Conservation (phyloP, 2,329 filamentous ascomycete species). For the Clonostachys byssicola region DNA sequence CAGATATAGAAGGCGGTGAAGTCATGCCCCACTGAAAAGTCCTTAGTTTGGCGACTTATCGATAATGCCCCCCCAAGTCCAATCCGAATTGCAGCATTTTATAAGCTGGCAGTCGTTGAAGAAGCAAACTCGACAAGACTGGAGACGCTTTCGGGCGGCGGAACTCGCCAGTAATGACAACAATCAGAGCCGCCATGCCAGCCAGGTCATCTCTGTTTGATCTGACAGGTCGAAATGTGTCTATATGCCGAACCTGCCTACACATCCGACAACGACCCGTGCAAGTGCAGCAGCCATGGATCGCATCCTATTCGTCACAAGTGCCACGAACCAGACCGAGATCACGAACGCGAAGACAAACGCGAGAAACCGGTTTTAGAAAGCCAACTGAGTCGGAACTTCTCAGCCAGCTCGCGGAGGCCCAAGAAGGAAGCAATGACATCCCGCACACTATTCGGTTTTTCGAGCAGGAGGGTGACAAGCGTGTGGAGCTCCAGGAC, state of each 20-base stretch:
- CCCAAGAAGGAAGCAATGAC: neutral
- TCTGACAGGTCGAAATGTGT: conserved; percentile 23
- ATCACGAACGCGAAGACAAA: conserved; percentile 4
- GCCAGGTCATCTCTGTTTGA: conserved; percentile 27
- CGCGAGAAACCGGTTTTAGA: conserved; percentile 9
- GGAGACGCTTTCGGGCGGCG: no score
- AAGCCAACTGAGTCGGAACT: neutral
- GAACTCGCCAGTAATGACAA: no score
- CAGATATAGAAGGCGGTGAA: conserved; percentile 22
- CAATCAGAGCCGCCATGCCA: conserved; percentile 16
- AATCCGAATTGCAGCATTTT: no score
- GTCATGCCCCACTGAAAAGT: neutral
- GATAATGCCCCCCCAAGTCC: conserved; percentile 13
- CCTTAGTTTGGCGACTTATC: conserved; percentile 16
- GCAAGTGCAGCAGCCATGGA: conserved; percentile 13
- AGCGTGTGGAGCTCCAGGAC: conserved; percentile 26
- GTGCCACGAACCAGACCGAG: conserved; percentile 12
- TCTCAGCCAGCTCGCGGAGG: neutral
- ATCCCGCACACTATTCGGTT: conserved; percentile 29
- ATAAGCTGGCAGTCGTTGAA: no score
- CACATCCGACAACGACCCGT: conserved; percentile 15
- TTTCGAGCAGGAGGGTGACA: conserved; percentile 38
- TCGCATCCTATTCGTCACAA: conserved; percentile 24
- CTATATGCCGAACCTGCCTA: conserved; percentile 31
- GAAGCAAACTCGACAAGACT: no score